Percentiles rank a stretch among this genome's conserved stretches.
phyloP scores from a whole-genome alignment of 1,284 basidiomycete species.

The Vanrija sp. region DNA sequence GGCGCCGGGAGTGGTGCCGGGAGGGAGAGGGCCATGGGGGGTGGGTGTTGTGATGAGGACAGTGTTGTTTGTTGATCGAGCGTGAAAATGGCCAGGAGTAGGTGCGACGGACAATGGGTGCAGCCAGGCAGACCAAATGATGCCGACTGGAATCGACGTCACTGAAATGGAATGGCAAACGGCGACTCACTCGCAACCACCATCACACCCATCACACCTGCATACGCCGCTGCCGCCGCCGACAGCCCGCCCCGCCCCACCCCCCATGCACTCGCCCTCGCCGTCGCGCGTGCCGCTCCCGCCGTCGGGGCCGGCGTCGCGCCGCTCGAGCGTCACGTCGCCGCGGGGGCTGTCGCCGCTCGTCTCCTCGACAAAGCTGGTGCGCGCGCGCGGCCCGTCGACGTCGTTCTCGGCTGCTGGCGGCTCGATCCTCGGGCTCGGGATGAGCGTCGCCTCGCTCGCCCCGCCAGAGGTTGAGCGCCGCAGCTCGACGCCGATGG shows the following conservation, averaged over 20 bases:
- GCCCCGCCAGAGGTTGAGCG: not conserved
- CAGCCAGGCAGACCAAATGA: too few relatives aligned
- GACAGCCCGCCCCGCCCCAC: not conserved
- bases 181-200: not conserved
- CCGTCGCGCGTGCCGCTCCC: constrained; percentile 7
- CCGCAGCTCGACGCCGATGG: constrained; percentile 6
- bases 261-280: constrained; percentile 6
- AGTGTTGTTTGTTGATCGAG: not conserved
- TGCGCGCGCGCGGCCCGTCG: constrained; percentile 15
- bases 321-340: constrained; percentile 4
- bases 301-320: constrained; percentile 2
- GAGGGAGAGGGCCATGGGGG: not conserved
- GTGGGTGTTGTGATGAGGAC: not conserved
- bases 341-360: too few relatives aligned
- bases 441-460: not conserved
- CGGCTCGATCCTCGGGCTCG: not conserved
- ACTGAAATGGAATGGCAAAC: too few relatives aligned
- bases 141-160: too few relatives aligned
- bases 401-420: constrained; percentile 12
- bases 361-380: not conserved
- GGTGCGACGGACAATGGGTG: too few relatives aligned
- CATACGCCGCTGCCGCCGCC: not conserved
- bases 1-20: constrained; percentile 20
- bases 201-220: not conserved
- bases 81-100: too few relatives aligned